Conservation (phyloP, 2,329 filamentous ascomycete genomes). For the Gnomoniopsis smithogilvyi region DNA sequence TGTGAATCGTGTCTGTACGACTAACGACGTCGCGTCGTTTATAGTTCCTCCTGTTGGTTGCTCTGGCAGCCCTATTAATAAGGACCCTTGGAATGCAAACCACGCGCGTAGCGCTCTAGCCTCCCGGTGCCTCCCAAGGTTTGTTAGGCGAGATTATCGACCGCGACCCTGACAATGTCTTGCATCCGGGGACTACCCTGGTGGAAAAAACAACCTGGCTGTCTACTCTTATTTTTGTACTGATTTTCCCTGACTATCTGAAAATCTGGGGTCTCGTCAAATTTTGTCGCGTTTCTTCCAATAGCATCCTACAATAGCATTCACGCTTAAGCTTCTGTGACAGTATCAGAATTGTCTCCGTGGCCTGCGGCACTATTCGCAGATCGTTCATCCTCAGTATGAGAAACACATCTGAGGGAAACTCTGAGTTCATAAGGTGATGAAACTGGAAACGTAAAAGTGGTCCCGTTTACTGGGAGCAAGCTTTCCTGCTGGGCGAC, state of each 20-base stretch:
- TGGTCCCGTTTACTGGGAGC: neutral
- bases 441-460: neutral
- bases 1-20: no score
- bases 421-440: neutral
- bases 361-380: neutral
- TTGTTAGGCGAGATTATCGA: neutral
- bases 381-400: no score
- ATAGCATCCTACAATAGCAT: no score
- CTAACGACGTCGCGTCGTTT: no score
- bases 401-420: neutral
- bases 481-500: neutral
- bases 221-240: no score
- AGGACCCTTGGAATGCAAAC: no score
- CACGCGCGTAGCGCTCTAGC: no score
- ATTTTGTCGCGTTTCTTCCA: no score
- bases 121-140: no score
- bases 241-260: neutral
- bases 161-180: neutral
- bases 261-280: neutral
- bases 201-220: neutral
- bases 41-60: no score
- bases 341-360: neutral
- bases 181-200: neutral
- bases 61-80: no score
- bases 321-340: neutral